Evolutionary conservation across 192 early-diverging fungal species (phyloP), one percentile per base, ranked within the genome.

Genomic region (Linnemannia schmuckeri): DNA sequence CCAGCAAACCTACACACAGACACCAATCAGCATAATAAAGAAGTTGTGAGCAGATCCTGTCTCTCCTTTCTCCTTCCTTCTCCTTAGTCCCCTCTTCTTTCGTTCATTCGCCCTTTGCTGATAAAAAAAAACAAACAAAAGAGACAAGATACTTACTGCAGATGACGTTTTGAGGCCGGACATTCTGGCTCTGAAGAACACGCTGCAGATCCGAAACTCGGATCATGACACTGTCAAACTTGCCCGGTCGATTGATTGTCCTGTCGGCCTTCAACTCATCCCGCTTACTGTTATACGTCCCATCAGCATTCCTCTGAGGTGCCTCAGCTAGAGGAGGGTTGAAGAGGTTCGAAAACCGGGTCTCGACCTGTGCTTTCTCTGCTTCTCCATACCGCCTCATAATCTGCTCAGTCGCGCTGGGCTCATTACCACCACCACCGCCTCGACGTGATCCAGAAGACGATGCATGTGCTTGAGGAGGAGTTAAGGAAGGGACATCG

Each of bases 111-210:
- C 4, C 3, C 5, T n/a, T 9, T 17, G 6, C 4, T 52, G 41
- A 27, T 27, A 3, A 30, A 13, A 6, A 3, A 8, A 30, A 13
- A 6, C 0, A 8, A 49, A 27, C 27, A 22, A 74, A 22, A 46
- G 15, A 10, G 74, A 24, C 24, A 27, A 30, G 6, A 10, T 54
- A 78, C 91, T 89, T 91, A 94, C 93, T 92, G 84, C 96, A 96
- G 44, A 97, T 93, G 41, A 96, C 93, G 79, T 96, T 93, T 74
- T 88, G 90, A 22, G 97, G 97, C n/a, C 90, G 93, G 3, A 97
- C 88, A 52, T 94, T 92, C 75, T 96, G 93, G 86, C 94, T 93
- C 54, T 95, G 93, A 70, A 97, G 75, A 72, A 97, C 96, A 55
- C 95, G 93, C 71, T 94, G 87, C 82, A 97, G 94, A 82, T 96